Evolutionary conservation across 2,329 filamentous ascomycete species (phyloP), one percentile per base, ranked within the genome.

Genomic region (Dryadomyces quercus-mongolicae): DNA sequence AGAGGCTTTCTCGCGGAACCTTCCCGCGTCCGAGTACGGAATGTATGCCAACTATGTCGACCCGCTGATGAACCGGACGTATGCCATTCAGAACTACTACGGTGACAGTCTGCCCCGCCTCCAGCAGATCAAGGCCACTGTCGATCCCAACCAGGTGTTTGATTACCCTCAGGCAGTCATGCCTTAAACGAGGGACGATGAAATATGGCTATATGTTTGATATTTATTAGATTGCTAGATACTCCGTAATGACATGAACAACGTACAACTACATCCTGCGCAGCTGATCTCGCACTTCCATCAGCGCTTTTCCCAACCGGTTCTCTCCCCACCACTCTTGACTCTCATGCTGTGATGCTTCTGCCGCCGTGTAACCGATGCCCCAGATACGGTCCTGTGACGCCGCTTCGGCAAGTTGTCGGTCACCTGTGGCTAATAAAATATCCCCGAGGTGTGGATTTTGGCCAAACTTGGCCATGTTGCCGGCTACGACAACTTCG

Each of bases 331-430:
- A 86, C 3, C 65, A 59, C 16, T 66, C 62, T 51, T 74, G 71
- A 38, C 13, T 38, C 13, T 7, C 34, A 51, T 73, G 72, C 2
- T 36, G 58, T 54, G 67, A 70, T 3, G 81, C 81, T 61, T 74
- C 67, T 20, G 67, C 68, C 7, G 73, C 75, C 3, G 61, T 68
- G 84, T 25, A 47, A 7, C 84, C 83, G 45, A 87, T 69, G 1
- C 83, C 83, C 84, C 83, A 87, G 51, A 85, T 75, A 5, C 71
- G 62, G 67, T 86, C 82, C 56, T 64, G 70, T 10, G 81, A 78
- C 55, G 74, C 74, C 42, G 80, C 80, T 67, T 84, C 82, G 2
- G 85, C 78, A 20, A 87, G 62, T 65, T 82, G 75, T 46, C 75
- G 68, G 3, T 80, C 74, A 0, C 77, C 80, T 1, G 84, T 86